Conservation (phyloP, 2,329 filamentous ascomycete species). For the Arthroderma uncinatum region DNA sequence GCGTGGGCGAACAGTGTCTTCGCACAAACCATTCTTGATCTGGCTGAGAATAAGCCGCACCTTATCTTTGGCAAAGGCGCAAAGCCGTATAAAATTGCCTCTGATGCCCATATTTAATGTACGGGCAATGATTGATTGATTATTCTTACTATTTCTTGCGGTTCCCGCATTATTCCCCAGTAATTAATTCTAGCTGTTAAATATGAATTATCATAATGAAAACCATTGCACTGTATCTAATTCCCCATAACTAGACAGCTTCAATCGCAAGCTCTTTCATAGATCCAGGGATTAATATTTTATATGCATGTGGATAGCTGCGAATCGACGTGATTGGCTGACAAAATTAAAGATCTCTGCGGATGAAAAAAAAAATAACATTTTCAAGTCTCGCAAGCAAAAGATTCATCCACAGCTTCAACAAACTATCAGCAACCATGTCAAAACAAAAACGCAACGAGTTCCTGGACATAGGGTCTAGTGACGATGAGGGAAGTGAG, state of each 20-base stretch:
- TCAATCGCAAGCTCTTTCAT: too few relatives aligned
- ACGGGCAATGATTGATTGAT: neutral
- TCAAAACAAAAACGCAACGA: conserved; percentile 31
- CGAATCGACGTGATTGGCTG: neutral
- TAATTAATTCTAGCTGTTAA: too few relatives aligned
- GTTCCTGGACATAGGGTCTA: conserved; percentile 28
- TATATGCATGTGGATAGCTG: neutral
- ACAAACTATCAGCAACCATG: conserved; percentile 21
- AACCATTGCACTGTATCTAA: too few relatives aligned
- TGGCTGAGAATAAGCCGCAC: conserved; percentile 80
- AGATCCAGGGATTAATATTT: too few relatives aligned
- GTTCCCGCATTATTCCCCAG: neutral
- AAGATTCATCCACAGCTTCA: neutral
- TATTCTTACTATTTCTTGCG: neutral
- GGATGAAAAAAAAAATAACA: neutral
- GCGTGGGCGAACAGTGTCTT: conserved; percentile 98
- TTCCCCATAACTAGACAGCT: too few relatives aligned
- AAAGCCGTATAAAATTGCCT: conserved; percentile 21
- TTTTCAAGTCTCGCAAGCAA: too few relatives aligned
- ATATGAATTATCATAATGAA: too few relatives aligned
- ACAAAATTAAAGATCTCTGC: neutral
- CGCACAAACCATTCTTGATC: conserved; percentile 77
- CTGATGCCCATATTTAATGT: neutral
- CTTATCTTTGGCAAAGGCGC: conserved; percentile 61
- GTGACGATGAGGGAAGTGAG: conserved; percentile 31